Evolutionary conservation across 2,329 filamentous ascomycete genomes (phyloP), one percentile per base, ranked within the genome.

Genomic region (Chrysoporthe austroafricana): DNA sequence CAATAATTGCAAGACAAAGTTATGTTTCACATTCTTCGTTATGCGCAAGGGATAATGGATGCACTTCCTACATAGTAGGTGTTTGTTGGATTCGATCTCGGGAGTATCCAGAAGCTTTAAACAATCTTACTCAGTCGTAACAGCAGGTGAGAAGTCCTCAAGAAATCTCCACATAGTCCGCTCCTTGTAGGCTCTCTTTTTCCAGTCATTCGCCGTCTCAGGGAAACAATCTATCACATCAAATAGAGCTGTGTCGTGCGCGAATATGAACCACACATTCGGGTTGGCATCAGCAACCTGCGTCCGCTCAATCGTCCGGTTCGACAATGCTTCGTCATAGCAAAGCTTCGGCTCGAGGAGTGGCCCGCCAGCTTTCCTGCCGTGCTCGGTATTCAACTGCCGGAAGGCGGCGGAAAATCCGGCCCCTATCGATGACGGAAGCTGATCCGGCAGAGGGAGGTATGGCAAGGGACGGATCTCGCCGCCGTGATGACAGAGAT

Each of bases 401-500:
- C 59, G 65, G 34, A 69, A 70, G 4, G 61, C 64, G n/a, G 66
- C 21, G 4, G 44, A 46, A 26, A 61, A 54, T 7, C 21, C 18
- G 6, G 7, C 34, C 8, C 44, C 48, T 36, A 56, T 9, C 9
- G 7, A 48, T 14, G 60, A 56, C 34, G 64, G 58, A 16, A 71
- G 66, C 42, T 42, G 26, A 16, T 66, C 66, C 18, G 72, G 72
- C 34, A 73, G 64, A 3, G 67, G 64, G 9, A 68, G 58, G 44
- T 69, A 59, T 18, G 60, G 32, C 1, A 72, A 73, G 3, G 73
- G 73, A 14, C 73, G 72, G 7, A 73, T 36, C 43, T 72, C 66
- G 50, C 67, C 72, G 14, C 44, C 18, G 65, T 73, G 69, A 64
- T 74, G 73, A 48, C 63, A 68, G 2, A 72, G n/a, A 48, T 74